Evolutionary conservation across 176 grass and related monocot species (phyloP).

Genomic region (Hordeum vulgare): DNA sequence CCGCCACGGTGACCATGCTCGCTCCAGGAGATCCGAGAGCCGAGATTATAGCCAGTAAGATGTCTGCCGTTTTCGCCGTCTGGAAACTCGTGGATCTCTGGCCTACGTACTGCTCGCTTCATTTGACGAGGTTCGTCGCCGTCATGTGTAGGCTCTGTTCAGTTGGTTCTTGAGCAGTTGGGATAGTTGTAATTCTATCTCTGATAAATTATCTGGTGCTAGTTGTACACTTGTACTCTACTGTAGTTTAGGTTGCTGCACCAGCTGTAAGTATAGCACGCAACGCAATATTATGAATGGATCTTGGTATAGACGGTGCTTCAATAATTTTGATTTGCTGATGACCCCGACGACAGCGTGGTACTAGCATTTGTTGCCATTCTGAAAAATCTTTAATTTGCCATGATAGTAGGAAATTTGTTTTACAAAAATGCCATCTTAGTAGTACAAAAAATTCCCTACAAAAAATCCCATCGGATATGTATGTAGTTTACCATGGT

Average conservation of each 20-base stretch:
- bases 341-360: too few species aligned
- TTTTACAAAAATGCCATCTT: too few species aligned
- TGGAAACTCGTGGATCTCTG: neutral
- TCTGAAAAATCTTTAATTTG: too few species aligned
- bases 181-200: neutral
- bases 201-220: neutral
- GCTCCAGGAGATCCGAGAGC: conserved; percentile 27
- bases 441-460: too few species aligned
- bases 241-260: neutral
- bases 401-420: too few species aligned
- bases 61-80: neutral
- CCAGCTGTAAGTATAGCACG: neutral
- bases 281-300: too few species aligned
- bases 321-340: too few species aligned
- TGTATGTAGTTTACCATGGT: too few species aligned
- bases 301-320: too few species aligned
- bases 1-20: neutral
- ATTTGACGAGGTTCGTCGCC: neutral
- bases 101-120: neutral
- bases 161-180: neutral
- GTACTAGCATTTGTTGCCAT: too few species aligned
- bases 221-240: too few species aligned
- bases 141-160: neutral
- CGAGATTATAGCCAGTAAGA: conserved; percentile 28
- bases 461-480: too few species aligned